These are phyloP conservation scores for Cercospora zeae-maydis DNA, from an alignment of 2,329 filamentous ascomycete species.

Conservation along the genomic window DNA sequence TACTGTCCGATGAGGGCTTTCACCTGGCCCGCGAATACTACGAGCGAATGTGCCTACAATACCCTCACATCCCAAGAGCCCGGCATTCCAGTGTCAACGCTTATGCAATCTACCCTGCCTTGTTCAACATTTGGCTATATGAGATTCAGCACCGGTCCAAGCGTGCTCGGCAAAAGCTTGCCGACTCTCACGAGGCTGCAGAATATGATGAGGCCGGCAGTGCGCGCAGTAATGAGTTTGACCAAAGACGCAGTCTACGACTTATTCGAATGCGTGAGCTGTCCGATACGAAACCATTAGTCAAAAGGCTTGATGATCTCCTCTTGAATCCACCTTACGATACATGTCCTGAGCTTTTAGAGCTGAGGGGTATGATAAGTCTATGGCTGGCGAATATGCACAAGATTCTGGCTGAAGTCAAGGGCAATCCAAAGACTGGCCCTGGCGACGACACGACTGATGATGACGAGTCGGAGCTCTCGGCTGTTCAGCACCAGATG, in stretches of 20 bases:
- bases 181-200: slow-evolving; percentile 16
- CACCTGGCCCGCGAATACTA: slow-evolving; percentile 65
- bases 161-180: slow-evolving; percentile 37
- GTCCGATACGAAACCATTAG: slow-evolving; percentile 59
- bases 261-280: slow-evolving; percentile 44
- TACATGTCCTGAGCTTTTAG: slow-evolving; percentile 62
- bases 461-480: background rate
- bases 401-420: slow-evolving; percentile 8
- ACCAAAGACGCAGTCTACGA: slow-evolving; percentile 31
- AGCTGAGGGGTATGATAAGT: slow-evolving; percentile 68
- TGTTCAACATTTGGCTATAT: slow-evolving; percentile 79
- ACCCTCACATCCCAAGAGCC: slow-evolving; percentile 64
- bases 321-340: slow-evolving; percentile 68
- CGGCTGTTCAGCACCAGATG: slow-evolving; percentile 7
- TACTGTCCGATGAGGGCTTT: slow-evolving; percentile 46
- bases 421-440: background rate
- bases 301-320: slow-evolving; percentile 65
- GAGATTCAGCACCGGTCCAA: slow-evolving; percentile 60
- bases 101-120: slow-evolving; percentile 74
- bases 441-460: background rate
- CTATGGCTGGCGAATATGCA: slow-evolving; percentile 71
- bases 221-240: slow-evolving; percentile 3
- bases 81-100: slow-evolving; percentile 58
- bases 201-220: slow-evolving; percentile 1
- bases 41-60: slow-evolving; percentile 70